Conservation (phyloP, 2,329 filamentous ascomycete species). For the Aschersonia sp. region DNA sequence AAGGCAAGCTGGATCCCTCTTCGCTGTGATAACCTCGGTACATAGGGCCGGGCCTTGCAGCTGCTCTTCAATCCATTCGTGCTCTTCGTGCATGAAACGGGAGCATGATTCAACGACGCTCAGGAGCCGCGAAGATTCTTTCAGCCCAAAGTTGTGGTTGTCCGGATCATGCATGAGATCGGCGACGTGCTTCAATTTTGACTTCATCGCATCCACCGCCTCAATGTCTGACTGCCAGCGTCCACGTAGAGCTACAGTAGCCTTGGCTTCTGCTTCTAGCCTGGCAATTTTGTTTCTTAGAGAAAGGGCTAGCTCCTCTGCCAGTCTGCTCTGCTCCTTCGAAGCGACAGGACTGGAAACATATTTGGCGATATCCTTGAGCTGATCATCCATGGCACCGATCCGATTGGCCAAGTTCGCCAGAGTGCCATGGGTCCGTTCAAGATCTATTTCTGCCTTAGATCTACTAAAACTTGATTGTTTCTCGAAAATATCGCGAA, state of each 20-base stretch:
- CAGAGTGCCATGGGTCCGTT: conserved; percentile 5
- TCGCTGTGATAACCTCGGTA: background rate
- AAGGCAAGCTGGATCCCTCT: background rate
- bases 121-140: conserved; percentile 13
- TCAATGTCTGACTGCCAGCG: conserved; percentile 15
- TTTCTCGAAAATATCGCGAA: conserved; percentile 10
- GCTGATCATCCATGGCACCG: conserved; percentile 7
- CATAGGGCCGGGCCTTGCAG: conserved; percentile 4
- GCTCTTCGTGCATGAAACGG: conserved; percentile 13
- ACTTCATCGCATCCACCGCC: conserved; percentile 11
- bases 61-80: conserved; percentile 14
- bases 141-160: conserved; percentile 10
- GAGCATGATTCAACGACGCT: conserved; percentile 14
- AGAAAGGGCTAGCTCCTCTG: background rate
- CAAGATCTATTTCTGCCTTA: conserved; percentile 6
- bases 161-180: conserved; percentile 11
- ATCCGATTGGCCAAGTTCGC: conserved; percentile 9
- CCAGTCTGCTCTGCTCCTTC: background rate
- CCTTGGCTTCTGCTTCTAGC: conserved; percentile 9
- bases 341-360: background rate
- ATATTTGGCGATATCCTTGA: conserved; percentile 1
- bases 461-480: conserved; percentile 10
- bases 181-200: conserved; percentile 11
- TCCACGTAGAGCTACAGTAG: conserved; percentile 8
- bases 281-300: conserved; percentile 9